Conservation (phyloP, 805 yeast species). For the Myxozyma monticola region DNA sequence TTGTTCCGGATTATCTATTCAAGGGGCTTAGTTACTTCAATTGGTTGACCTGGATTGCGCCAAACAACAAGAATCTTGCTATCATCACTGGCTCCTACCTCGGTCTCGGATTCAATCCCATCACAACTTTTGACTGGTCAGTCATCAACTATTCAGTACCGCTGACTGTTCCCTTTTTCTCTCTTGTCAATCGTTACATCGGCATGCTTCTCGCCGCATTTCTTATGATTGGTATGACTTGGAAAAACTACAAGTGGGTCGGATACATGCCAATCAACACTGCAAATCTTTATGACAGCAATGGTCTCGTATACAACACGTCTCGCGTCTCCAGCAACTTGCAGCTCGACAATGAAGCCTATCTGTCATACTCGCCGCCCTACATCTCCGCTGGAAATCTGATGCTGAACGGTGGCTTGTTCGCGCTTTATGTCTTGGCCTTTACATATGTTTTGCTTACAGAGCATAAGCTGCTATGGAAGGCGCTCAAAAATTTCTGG, state of each 20-base stretch:
- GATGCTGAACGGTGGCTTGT: slow-evolving; percentile 44
- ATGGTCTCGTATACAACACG: slow-evolving; percentile 47
- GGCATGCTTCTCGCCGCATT: slow-evolving; percentile 52
- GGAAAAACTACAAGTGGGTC: slow-evolving; percentile 50
- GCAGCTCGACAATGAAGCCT: slow-evolving; percentile 48
- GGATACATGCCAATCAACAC: slow-evolving; percentile 48
- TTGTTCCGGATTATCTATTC: slow-evolving; percentile 63
- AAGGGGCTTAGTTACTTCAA: slow-evolving; percentile 57
- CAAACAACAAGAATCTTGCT: slow-evolving; percentile 52
- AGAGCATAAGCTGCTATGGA: slow-evolving; percentile 38
- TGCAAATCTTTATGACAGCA: slow-evolving; percentile 42
- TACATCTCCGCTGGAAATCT: slow-evolving; percentile 53
- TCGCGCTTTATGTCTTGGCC: slow-evolving; percentile 55
- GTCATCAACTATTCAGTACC: slow-evolving; percentile 19
- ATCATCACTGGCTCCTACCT: slow-evolving; percentile 48
- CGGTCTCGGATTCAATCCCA: slow-evolving; percentile 49
- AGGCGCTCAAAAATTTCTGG: slow-evolving; percentile 37
- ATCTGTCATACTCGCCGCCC: slow-evolving; percentile 61
- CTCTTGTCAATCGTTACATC: slow-evolving; percentile 43
- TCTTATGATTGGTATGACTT: slow-evolving; percentile 53
- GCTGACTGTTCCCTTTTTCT: slow-evolving; percentile 50
- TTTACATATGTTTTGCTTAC: slow-evolving; percentile 48
- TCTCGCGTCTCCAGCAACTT: slow-evolving; percentile 46
- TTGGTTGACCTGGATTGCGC: slow-evolving; percentile 62
- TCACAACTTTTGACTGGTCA: slow-evolving; percentile 51